These are phyloP conservation scores for Puccinia triticina DNA, from an alignment of 1,284 basidiomycete species.

Conservation along the genomic window DNA sequence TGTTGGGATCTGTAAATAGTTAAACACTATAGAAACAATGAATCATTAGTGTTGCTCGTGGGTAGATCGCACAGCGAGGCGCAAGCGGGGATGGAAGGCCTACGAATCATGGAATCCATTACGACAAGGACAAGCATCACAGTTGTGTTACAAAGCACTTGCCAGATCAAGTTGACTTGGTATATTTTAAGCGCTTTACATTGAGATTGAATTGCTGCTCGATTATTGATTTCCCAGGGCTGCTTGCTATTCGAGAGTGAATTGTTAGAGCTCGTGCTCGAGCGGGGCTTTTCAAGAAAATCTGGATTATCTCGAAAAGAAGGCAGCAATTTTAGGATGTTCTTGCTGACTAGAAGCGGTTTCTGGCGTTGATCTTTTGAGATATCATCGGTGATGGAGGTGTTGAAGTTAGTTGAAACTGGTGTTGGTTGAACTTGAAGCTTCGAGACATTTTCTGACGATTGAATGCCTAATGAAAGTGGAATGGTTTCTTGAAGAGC, in stretches of 20 bases:
- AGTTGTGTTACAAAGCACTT: background rate
- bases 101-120: background rate
- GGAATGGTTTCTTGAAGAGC: background rate
- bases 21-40: background rate
- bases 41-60: background rate
- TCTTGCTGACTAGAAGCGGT: background rate
- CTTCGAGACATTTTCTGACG: background rate
- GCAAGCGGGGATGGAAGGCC: background rate
- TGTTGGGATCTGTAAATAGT: background rate
- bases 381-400: background rate
- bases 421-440: background rate
- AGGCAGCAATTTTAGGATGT: background rate
- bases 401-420: background rate
- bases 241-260: background rate
- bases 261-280: background rate
- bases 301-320: background rate
- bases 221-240: constrained; percentile 13
- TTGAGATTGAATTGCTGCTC: background rate
- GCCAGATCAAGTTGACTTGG: constrained; percentile 20
- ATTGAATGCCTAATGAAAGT: background rate
- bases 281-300: background rate
- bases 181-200: background rate
- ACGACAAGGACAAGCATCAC: background rate
- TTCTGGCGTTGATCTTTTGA: background rate
- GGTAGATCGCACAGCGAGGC: background rate